Evolutionary conservation across 2,329 filamentous ascomycete species (phyloP), one percentile per base, ranked within the genome.

Genomic region (Fonsecaea pedrosoi): DNA sequence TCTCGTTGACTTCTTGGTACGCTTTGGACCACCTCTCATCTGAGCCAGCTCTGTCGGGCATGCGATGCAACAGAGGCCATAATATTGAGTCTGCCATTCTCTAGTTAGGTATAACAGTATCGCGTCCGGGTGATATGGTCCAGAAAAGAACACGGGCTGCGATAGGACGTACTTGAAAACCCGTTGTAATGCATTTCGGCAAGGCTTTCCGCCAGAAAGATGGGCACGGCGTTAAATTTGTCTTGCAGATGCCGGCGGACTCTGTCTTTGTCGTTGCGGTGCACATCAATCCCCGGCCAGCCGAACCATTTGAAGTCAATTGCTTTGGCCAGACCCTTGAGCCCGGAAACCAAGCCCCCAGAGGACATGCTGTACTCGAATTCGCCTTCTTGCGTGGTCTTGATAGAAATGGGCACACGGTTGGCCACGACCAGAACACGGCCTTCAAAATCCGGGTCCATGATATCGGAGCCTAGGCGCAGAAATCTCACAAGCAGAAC

Each of bases 281-380:
- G 94, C 3, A 98, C 89, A 79, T 97, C 92, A 60, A 97, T 82
- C 45, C 95, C 94, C 1, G 95, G 94, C 95, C 95, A 99, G 72
- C 94, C 94, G 80, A 97, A 98, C 95, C 95, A 99, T 79, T 94
- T 92, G 80, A 98, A 98, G 73, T 90, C 94, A 21, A 93, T 97
- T 25, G 92, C 91, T 81, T 97, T 98, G 74, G 92, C 90, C 66
- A 98, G 82, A 37, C 95, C 94, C 71, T 92, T 96, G 69, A 99
- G 84, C 21, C 95, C 94, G 60, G 92, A 97, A 74, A 98, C 94
- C 54, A 99, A 86, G 42, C 94, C 95, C 64, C 94, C 94, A 1
- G 95, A 97, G 54, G 94, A 97, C 91, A 97, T 96, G 77, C 90
- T 92, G 79, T 96, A 97, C 75, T 89, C 87, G 82, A 97, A 98